Percentiles rank a stretch among this genome's conserved stretches.
phyloP scores from a whole-genome alignment of 2,329 filamentous ascomycete species.

The Ciborinia camelliae region DNA sequence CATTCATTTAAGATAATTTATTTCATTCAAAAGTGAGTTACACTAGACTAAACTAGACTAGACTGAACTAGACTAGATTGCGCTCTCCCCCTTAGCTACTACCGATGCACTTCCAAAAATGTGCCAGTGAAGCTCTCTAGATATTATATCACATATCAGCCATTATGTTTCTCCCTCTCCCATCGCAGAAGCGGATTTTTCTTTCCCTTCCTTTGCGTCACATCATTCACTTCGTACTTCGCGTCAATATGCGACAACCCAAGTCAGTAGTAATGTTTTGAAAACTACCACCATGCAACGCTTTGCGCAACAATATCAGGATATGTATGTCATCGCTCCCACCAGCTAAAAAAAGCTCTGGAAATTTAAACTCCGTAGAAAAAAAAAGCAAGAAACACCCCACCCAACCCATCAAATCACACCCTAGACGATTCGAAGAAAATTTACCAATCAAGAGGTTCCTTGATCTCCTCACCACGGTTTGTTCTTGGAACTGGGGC shows the following conservation, averaged over 20 bases:
- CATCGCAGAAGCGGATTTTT: not conserved
- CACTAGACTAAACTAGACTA: too few species aligned
- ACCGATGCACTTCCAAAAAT: not conserved
- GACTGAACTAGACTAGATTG: too few species aligned
- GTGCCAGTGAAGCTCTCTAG: not conserved
- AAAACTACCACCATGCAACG: not conserved
- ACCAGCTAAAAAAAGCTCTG: not conserved
- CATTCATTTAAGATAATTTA: too few species aligned
- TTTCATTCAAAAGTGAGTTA: too few species aligned
- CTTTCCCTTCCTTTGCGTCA: not conserved
- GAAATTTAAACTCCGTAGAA: not conserved
- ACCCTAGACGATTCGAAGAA: not conserved
- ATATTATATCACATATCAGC: not conserved
- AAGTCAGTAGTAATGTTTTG: too few species aligned
- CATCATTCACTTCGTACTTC: not conserved
- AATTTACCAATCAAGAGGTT: constrained; percentile 79
- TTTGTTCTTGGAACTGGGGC: constrained; percentile 79
- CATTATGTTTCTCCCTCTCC: not conserved
- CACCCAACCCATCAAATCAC: not conserved
- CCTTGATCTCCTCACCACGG: constrained; percentile 73
- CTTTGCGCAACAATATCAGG: not conserved
- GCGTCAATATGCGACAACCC: not conserved
- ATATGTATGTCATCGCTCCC: constrained; percentile 2
- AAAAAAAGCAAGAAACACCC: not conserved
- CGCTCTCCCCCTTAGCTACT: too few species aligned